Conservation (phyloP, 306 rosid species). For the Inga oerstediana region DNA sequence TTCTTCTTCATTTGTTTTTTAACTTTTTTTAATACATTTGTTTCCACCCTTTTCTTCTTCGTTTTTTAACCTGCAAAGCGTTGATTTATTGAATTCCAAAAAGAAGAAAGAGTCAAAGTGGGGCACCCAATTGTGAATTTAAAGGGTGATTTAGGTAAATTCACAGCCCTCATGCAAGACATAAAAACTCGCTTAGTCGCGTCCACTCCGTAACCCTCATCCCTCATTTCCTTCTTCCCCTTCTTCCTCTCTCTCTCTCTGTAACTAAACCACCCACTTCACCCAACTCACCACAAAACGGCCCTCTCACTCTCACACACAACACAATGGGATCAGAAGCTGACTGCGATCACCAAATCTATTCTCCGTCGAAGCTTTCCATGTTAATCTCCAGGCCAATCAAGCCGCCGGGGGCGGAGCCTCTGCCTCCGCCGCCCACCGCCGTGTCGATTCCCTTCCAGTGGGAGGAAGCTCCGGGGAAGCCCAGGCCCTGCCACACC, state of each 20-base stretch:
- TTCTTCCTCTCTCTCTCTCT: constrained; percentile 4
- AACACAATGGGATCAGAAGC: constrained; percentile 31
- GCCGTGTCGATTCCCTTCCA: constrained; percentile 73
- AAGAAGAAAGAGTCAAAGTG: background rate
- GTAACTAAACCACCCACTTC: constrained; percentile 34
- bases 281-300: constrained; percentile 25
- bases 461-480: constrained; percentile 99
- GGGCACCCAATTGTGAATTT: background rate
- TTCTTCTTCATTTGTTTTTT: too few species aligned
- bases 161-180: background rate
- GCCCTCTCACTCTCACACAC: background rate
- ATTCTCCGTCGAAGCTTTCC: constrained; percentile 46
- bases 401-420: constrained; percentile 41
- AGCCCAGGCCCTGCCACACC: constrained; percentile 52
- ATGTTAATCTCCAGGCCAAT: constrained; percentile 46
- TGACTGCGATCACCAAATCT: constrained; percentile 10
- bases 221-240: background rate
- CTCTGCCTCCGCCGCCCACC: constrained; percentile 48
- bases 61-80: background rate
- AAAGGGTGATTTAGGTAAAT: constrained; percentile 21
- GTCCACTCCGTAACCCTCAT: background rate
- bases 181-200: constrained; percentile 19
- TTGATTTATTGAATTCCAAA: background rate
- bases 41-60: too few species aligned
- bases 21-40: too few species aligned